Conservation (phyloP, 768 basidiomycete genomes). For the Serendipita sp. region DNA sequence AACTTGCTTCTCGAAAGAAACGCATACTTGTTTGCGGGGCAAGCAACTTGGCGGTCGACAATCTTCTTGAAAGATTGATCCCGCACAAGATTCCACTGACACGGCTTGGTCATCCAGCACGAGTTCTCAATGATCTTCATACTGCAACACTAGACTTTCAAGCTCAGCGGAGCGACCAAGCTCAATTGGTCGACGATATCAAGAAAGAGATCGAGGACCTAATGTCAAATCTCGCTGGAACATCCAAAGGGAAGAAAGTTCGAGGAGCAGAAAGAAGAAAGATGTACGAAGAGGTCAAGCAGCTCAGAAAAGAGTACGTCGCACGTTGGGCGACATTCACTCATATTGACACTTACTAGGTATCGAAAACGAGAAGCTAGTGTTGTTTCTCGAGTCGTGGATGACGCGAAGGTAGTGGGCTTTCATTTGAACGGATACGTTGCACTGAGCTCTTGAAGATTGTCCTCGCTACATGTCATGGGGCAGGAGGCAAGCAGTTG, state of each 20-base stretch:
- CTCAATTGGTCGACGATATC: conserved; percentile 73
- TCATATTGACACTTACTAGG: conserved; percentile 25
- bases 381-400: conserved; percentile 66
- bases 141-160: conserved; percentile 49
- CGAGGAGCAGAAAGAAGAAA: conserved; percentile 48
- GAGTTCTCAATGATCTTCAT: conserved; percentile 50
- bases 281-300: conserved; percentile 76
- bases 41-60: conserved; percentile 90
- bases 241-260: conserved; percentile 49
- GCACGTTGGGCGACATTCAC: neutral
- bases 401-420: conserved; percentile 51
- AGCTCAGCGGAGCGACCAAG: conserved; percentile 59
- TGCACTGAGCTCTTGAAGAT: conserved; percentile 31
- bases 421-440: neutral
- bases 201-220: conserved; percentile 68
- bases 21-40: conserved; percentile 80
- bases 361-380: conserved; percentile 80
- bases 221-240: conserved; percentile 45
- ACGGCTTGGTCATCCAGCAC: conserved; percentile 90
- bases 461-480: conserved; percentile 88
- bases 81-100: conserved; percentile 33
- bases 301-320: conserved; percentile 76
- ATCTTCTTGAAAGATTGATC: conserved; percentile 70
- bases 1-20: conserved; percentile 31
- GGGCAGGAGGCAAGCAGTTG: conserved; percentile 73